Evolutionary conservation across 441 rosid species (phyloP).

Genomic region (Cnidoscolus chayamansa): DNA sequence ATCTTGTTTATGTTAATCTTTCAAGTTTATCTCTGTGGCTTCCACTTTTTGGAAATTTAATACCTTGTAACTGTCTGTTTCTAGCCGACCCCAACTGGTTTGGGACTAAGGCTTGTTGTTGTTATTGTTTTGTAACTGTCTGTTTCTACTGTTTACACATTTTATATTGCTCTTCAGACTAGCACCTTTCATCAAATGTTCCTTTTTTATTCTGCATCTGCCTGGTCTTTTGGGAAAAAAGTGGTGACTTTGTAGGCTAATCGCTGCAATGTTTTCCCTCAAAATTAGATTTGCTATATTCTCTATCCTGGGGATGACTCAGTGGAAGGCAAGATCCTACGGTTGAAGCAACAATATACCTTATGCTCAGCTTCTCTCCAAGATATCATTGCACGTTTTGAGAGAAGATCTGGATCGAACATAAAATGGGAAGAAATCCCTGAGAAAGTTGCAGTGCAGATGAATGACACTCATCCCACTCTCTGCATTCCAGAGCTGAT

Average conservation of each 20-base stretch:
- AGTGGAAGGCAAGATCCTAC: conserved; percentile 75
- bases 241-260: not conserved
- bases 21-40: not conserved
- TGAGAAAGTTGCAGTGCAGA: conserved; percentile 86
- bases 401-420: conserved; percentile 62
- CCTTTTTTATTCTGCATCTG: not conserved
- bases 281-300: conserved; percentile 64
- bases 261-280: conserved; percentile 16
- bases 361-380: conserved; percentile 95
- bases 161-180: not conserved
- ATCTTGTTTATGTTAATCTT: not conserved
- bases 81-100: too few relatives aligned
- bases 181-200: conserved; percentile 12
- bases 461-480: conserved; percentile 78
- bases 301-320: conserved; percentile 98
- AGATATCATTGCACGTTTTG: conserved; percentile 81
- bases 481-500: conserved; percentile 55
- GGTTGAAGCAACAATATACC: conserved; percentile 94
- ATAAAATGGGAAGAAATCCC: conserved; percentile 80
- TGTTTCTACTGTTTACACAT: not conserved
- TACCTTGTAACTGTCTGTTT: not conserved
- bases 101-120: too few relatives aligned
- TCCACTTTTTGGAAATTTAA: not conserved
- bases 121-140: too few relatives aligned
- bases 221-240: not conserved